A percentile compares a stretch with the other conserved stretches of the same genome.
These are phyloP conservation scores for Phytopythium cucurbitacearum DNA, from an alignment of 352 stramenopile species.

Conservation along the genomic window DNA sequence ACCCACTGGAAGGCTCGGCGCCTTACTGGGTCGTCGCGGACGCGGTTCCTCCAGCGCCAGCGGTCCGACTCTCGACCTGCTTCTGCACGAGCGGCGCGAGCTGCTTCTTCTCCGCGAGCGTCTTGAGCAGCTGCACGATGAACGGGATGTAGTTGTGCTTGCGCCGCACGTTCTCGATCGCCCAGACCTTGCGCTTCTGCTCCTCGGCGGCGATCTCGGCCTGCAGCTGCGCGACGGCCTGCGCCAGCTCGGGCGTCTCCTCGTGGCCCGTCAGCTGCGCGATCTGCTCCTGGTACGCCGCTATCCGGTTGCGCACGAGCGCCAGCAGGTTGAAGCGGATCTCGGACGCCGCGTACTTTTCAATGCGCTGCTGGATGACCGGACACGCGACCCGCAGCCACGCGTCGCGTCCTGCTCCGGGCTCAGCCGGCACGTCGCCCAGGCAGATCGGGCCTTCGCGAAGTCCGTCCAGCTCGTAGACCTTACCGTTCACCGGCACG, in stretches of 20 bases:
- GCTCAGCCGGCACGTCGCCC: slow-evolving; percentile 38
- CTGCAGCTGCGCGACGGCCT: slow-evolving; percentile 43
- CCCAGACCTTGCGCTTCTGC: slow-evolving; percentile 78
- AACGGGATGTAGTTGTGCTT: slow-evolving; percentile 98
- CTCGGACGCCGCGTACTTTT: slow-evolving; percentile 85
- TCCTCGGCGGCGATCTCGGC: slow-evolving; percentile 42
- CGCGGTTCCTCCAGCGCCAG: slow-evolving; percentile 11
- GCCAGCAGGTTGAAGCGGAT: slow-evolving; percentile 98
- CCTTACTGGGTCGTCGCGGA: slow-evolving; percentile 18
- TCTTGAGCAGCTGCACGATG: slow-evolving; percentile 91
- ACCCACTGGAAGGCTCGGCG: too few relatives aligned
- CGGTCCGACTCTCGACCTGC: slow-evolving; percentile 31
- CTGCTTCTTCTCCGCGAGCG: slow-evolving; percentile 87
- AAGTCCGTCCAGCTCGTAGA: slow-evolving; percentile 96
- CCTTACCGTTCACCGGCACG: slow-evolving; percentile 79
- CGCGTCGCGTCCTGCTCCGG: slow-evolving; percentile 22
- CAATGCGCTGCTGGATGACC: slow-evolving; percentile 93
- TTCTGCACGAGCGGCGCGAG: slow-evolving; percentile 77
- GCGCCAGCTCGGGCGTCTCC: slow-evolving; percentile 24
- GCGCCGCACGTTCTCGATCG: slow-evolving; percentile 89
- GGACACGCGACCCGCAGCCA: slow-evolving; percentile 90
- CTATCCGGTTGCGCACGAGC: slow-evolving; percentile 82
- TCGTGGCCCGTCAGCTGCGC: slow-evolving; percentile 26
- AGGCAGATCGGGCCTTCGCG: slow-evolving; percentile 87
- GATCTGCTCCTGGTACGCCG: slow-evolving; percentile 46